These are phyloP conservation scores for Septoria petroselini DNA, from an alignment of 2,329 filamentous ascomycete species.

Conservation along the genomic window DNA sequence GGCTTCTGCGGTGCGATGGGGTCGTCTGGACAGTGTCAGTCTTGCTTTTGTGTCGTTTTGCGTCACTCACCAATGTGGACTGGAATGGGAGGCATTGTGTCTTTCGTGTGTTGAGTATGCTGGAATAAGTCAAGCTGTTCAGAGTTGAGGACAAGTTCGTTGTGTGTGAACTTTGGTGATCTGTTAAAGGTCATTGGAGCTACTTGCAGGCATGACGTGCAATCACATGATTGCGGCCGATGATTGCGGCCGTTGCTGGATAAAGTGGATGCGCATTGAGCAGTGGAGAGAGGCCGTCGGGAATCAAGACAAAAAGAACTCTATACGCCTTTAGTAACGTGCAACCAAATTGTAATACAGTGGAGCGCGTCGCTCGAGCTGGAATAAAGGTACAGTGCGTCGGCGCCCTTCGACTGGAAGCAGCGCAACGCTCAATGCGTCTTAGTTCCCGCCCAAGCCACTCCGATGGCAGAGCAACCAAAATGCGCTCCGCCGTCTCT, in stretches of 20 bases:
- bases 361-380: constrained; percentile 33
- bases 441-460: constrained; percentile 24
- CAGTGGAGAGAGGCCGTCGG: no score
- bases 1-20: constrained; percentile 45
- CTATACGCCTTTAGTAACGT: constrained; percentile 33
- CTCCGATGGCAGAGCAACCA: constrained; percentile 27
- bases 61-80: constrained; percentile 39
- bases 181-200: neutral
- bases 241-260: neutral
- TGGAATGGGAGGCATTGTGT: constrained; percentile 47
- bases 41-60: neutral
- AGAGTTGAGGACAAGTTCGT: neutral
- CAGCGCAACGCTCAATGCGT: constrained; percentile 23
- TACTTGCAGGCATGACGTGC: constrained; percentile 5
- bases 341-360: constrained; percentile 39
- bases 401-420: constrained; percentile 26
- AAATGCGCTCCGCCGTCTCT: constrained; percentile 18
- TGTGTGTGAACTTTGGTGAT: no score
- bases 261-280: no score
- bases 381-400: constrained; percentile 34
- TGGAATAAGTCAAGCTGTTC: constrained; percentile 1
- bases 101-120: no score
- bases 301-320: constrained; percentile 23
- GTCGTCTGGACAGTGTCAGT: constrained; percentile 32
- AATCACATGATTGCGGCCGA: neutral